Evolutionary conservation across 192 early-diverging fungal genomes (phyloP), one percentile per base, ranked within the genome.

Genomic region (Entomortierella beljakovae): DNA sequence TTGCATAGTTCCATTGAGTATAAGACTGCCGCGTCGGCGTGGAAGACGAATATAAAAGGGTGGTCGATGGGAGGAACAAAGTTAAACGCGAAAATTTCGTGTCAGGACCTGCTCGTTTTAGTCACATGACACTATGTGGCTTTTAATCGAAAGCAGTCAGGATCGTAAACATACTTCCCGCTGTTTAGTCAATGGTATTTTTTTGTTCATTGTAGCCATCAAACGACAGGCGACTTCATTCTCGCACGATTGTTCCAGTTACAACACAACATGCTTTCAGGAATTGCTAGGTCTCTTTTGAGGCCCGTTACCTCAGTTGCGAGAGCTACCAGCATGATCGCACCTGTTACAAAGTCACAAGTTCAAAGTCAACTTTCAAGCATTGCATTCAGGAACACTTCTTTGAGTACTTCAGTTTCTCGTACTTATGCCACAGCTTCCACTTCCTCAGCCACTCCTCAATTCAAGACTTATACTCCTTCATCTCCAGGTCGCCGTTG

Each of bases 401-500:
- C 55, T 52, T 3, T 53, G 31, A 34, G 34, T 1, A 33, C 46
- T 22, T 8, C 38, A 6, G 18, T 55, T 3, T n/a, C 68, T 34
- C 79, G 79, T 10, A 49, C 79, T 22, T 80, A 80, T 46, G 79
- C 71, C 29, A 57, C 50, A 34, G 40, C 68, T 53, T 34, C 55
- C 13, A 68, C 57, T n/a, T 35, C 31, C 1, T 51, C 82, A 6
- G 52, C 61, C 10, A 74, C 84, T 16, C 71, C 59, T 22, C 90
- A 92, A 69, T 97, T 97, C 90, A 99, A 97, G 85, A 91, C 95
- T 15, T 95, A 95, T 84, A 99, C 94, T 81, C 90, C 93, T 1
- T 88, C 95, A 6, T 90, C 96, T 7, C 94, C 94, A 23, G 96
- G 96, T 65, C 88, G 90, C 25, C 88, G 94, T 55, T 92, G 96